These are phyloP conservation scores for Melanopsichium pennsylvanicum DNA, from an alignment of 1,284 basidiomycete species.

Conservation along the genomic window DNA sequence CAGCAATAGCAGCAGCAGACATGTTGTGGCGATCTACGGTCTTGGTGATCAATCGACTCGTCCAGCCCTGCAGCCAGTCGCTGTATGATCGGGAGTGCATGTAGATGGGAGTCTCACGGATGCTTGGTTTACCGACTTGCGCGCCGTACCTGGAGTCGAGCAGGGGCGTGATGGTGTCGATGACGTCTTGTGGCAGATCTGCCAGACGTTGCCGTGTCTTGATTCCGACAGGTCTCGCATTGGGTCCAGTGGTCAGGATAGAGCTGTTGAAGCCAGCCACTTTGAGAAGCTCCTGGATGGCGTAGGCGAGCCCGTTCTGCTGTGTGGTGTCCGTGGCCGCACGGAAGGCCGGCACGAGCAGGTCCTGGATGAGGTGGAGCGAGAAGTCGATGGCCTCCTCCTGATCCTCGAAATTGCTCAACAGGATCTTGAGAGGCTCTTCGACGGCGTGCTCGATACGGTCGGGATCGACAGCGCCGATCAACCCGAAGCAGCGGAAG, in stretches of 20 bases:
- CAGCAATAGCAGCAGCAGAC: constrained; percentile 10
- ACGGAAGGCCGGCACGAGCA: constrained; percentile 89
- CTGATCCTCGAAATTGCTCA: constrained; percentile 83
- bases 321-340: constrained; percentile 93
- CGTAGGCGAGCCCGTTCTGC: constrained; percentile 86
- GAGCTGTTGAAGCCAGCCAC: constrained; percentile 85
- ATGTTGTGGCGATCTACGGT: constrained; percentile 63
- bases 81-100: constrained; percentile 79
- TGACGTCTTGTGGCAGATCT: constrained; percentile 79
- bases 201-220: constrained; percentile 75
- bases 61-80: constrained; percentile 95
- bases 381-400: constrained; percentile 83
- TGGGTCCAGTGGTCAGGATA: constrained; percentile 69
- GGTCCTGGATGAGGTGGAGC: constrained; percentile 82
- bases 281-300: constrained; percentile 88
- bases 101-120: constrained; percentile 71
- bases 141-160: constrained; percentile 61
- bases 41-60: constrained; percentile 76
- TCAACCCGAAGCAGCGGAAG: constrained; percentile 91
- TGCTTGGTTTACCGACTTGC: constrained; percentile 39
- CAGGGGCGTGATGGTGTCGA: constrained; percentile 89
- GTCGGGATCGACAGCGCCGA: constrained; percentile 96
- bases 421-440: constrained; percentile 76
- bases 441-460: constrained; percentile 77
- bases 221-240: constrained; percentile 69